Percentiles rank a stretch among this genome's conserved stretches.
Evolutionary conservation across 2,329 filamentous ascomycete species (phyloP).

Genomic region (Aaosphaeria arxii): DNA sequence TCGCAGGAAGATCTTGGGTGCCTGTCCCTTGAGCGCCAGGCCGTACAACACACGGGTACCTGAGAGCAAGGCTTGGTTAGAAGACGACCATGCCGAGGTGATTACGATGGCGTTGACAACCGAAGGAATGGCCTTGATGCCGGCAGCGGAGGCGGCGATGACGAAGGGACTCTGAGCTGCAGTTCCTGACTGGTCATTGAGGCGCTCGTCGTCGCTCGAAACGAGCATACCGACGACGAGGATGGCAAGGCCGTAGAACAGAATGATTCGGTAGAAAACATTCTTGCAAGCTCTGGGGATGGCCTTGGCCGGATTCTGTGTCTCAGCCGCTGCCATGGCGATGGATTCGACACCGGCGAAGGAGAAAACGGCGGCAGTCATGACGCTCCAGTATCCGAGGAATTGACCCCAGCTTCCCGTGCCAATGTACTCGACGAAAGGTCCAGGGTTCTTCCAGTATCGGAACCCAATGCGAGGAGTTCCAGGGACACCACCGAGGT

Average conservation of each 20-base stretch:
- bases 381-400: constrained; percentile 54
- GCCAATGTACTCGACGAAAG: constrained; percentile 45
- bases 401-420: constrained; percentile 58
- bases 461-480: constrained; percentile 52
- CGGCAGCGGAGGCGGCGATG: constrained; percentile 65
- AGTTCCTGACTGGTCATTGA: constrained; percentile 43
- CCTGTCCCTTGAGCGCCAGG: constrained; percentile 48
- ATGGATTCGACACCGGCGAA: constrained; percentile 26
- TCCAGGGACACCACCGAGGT: constrained; percentile 24
- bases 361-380: constrained; percentile 49
- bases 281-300: constrained; percentile 54
- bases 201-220: constrained; percentile 48
- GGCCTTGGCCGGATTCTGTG: constrained; percentile 25
- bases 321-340: constrained; percentile 28
- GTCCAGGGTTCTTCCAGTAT: constrained; percentile 66
- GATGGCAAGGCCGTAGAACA: constrained; percentile 51
- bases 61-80: constrained; percentile 63
- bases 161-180: constrained; percentile 40
- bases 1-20: constrained; percentile 48
- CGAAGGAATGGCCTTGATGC: constrained; percentile 63
- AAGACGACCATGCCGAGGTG: constrained; percentile 67
- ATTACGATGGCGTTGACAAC: constrained; percentile 75
- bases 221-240: constrained; percentile 58
- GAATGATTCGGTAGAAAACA: constrained; percentile 51
- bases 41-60: constrained; percentile 49